These are phyloP conservation scores for Oryza australiensis DNA, from an alignment of 176 grass and related monocot genomes.

Conservation along the genomic window DNA sequence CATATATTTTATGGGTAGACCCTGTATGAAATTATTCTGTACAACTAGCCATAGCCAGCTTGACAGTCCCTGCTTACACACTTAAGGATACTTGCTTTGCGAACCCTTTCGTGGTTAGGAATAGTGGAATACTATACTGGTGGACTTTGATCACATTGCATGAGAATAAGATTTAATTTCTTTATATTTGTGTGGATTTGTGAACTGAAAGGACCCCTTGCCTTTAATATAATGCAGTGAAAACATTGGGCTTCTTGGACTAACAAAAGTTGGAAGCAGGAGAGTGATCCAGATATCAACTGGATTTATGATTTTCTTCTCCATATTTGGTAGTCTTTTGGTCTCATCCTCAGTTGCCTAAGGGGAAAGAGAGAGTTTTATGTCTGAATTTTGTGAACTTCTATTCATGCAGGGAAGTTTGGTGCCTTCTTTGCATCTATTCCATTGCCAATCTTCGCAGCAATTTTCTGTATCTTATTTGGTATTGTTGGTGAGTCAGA, in stretches of 20 bases:
- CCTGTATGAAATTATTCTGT: not conserved
- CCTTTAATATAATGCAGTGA: conserved; percentile 57
- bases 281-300: conserved; percentile 92
- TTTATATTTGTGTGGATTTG: not conserved
- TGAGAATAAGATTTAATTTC: conserved; percentile 5
- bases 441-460: conserved; percentile 89
- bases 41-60: not conserved
- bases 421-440: conserved; percentile 98
- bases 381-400: conserved; percentile 33
- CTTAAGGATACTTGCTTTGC: not conserved
- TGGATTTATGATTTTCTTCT: conserved; percentile 98
- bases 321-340: conserved; percentile 75
- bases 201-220: conserved; percentile 14
- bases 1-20: not conserved
- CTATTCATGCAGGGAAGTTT: conserved; percentile 75
- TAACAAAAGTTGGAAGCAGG: conserved; percentile 93
- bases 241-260: conserved; percentile 87
- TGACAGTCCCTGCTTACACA: not conserved
- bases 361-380: not conserved
- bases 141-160: conserved; percentile 1
- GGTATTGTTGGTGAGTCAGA: conserved; percentile 80
- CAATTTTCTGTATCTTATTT: conserved; percentile 89
- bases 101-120: not conserved
- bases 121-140: not conserved
- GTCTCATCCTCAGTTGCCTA: conserved; percentile 29